A percentile compares a stretch with the other conserved stretches of the same genome.
Evolutionary conservation across 2,329 filamentous ascomycete species (phyloP).

Genomic region (Dactylella cylindrospora): DNA sequence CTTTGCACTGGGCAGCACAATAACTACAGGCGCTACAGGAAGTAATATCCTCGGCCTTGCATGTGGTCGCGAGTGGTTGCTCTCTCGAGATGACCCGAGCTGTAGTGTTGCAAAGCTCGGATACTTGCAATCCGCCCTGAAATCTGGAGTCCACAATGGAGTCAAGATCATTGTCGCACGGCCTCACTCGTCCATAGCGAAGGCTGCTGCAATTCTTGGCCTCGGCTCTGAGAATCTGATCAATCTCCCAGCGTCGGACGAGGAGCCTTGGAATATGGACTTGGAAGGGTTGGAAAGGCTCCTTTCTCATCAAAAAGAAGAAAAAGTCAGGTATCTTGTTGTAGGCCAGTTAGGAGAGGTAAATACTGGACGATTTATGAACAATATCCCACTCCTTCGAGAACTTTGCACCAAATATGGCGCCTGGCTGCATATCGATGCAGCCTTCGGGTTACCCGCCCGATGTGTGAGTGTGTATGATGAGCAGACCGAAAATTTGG

Average conservation of each 20-base stretch:
- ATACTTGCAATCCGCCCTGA: conserved; percentile 65
- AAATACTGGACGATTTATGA: conserved; percentile 79
- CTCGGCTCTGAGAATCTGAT: conserved; percentile 70
- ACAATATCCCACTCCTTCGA: conserved; percentile 61
- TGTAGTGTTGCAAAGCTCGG: conserved; percentile 67
- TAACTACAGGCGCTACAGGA: conserved; percentile 69
- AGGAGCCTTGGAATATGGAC: conserved; percentile 70
- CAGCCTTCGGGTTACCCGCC: conserved; percentile 81
- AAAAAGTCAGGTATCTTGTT: conserved; percentile 67
- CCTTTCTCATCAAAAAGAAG: conserved; percentile 54
- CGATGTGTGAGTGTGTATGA: conserved; percentile 58
- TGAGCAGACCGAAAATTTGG: conserved; percentile 15
- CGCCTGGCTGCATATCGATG: conserved; percentile 89
- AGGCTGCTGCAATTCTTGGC: conserved; percentile 80
- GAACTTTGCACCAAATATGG: conserved; percentile 68
- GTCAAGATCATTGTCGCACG: conserved; percentile 78
- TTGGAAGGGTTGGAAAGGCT: conserved; percentile 65
- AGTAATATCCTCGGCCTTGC: conserved; percentile 68
- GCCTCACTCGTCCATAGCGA: conserved; percentile 79
- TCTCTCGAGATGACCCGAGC: conserved; percentile 53
- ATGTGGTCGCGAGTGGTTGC: conserved; percentile 69
- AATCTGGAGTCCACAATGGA: conserved; percentile 62
- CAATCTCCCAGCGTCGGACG: conserved; percentile 58
- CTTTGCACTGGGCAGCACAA: conserved; percentile 55
- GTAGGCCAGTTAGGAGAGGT: conserved; percentile 84